These are phyloP conservation scores for Albifimbria verrucaria DNA, from an alignment of 2,329 filamentous ascomycete species.

Conservation along the genomic window DNA sequence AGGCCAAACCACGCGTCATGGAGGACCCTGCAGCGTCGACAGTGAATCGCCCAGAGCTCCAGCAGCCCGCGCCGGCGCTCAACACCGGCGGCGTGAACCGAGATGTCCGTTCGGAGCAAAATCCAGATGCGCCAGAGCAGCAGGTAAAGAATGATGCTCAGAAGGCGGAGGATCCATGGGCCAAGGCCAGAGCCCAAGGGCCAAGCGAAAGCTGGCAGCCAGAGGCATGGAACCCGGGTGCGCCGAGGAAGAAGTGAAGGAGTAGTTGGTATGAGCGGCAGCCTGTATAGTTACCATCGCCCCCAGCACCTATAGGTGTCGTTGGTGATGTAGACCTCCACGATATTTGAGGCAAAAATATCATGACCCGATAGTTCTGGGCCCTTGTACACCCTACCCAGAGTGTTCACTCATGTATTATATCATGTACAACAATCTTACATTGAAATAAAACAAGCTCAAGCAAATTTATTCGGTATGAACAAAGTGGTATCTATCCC, in stretches of 20 bases:
- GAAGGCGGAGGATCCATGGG: conserved; percentile 53
- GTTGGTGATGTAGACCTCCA: no score
- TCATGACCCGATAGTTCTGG: no score
- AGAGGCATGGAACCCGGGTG: conserved; percentile 53
- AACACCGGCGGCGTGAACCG: conserved; percentile 1
- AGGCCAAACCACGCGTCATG: conserved; percentile 51
- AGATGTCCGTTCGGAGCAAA: conserved; percentile 6
- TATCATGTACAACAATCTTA: background rate
- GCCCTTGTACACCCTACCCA: no score
- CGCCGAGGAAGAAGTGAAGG: conserved; percentile 27
- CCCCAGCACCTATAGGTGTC: no score
- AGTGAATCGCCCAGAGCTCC: conserved; percentile 6
- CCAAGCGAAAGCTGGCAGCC: conserved; percentile 69
- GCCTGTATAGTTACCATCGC: no score
- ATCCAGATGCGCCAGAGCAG: conserved; percentile 1
- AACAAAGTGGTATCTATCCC: background rate
- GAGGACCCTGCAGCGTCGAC: conserved; percentile 26
- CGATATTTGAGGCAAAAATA: no score
- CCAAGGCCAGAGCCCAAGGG: conserved; percentile 39
- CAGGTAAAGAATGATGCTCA: background rate
- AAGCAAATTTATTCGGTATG: background rate
- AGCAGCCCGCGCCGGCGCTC: conserved; percentile 1
- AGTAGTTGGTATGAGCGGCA: no score
- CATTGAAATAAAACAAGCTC: background rate
- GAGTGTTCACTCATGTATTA: background rate